Evolutionary conservation across 306 rosid genomes (phyloP), one percentile per base, ranked within the genome.

Genomic region (Fragaria vesca): DNA sequence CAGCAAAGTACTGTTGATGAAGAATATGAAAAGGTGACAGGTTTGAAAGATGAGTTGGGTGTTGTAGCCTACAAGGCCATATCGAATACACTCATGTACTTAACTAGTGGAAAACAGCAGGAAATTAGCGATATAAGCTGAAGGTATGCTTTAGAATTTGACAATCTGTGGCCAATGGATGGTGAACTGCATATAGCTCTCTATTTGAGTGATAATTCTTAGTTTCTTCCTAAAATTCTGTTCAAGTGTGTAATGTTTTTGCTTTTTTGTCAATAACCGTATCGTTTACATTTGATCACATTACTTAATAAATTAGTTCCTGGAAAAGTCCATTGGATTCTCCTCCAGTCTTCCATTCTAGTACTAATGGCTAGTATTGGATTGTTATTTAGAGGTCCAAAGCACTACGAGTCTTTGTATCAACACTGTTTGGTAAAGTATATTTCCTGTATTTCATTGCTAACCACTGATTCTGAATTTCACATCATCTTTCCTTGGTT

Each of bases 1-100:
- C 65, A 24, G 65, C 13, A 10, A 58, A 57, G 30, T 8, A 7
- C 1, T 28, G n/a, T 73, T 20, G 15, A 73, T 48, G 69, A 73
- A 16, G 46, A 46, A 16, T 78, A 79, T 43, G 66, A 66, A 54
- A 73, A 73, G 28, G 30, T 73, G 34, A 66, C 12, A 40, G 38
- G 68, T 26, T 54, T 79, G 17, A 73, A 42, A 34, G 47, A 9
- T 43, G 71, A 73, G 76, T 38, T 79, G 71, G 78, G 74, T 6
- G 60, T 73, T 8, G 45, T 50, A 54, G 61, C 52, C 4, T 48
- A 51, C 24, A 6, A 18, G 2, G 48, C 74, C 10, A 68, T 58
- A 2, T 54, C n/a, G 61, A 54, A 54, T 54, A 54, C 26, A 54
- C 26, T n/a, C 26, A 9, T n/a, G 62, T 8, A 55, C 28, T n/a